Percentiles rank a stretch among this genome's conserved stretches.
Evolutionary conservation across 345 rosid species (phyloP).

Genomic region (Gossypium turneri): DNA sequence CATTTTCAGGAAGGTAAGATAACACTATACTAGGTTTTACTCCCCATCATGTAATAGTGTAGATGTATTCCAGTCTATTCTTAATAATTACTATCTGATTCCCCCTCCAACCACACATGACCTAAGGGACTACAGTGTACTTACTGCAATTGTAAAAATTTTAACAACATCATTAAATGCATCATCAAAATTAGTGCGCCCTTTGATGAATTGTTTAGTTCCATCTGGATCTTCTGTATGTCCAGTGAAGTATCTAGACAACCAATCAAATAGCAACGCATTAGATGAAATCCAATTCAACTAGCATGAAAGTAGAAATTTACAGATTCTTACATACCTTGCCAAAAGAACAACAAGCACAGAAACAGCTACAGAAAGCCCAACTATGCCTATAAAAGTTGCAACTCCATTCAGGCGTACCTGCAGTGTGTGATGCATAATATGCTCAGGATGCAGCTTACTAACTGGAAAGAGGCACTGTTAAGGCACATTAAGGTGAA

Average conservation of each 20-base stretch:
- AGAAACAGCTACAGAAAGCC: constrained; percentile 79
- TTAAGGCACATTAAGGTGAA: constrained; percentile 12
- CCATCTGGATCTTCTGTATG: constrained; percentile 53
- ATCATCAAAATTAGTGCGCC: constrained; percentile 51
- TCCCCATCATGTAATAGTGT: not conserved
- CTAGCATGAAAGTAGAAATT: constrained; percentile 11
- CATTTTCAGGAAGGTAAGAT: not conserved
- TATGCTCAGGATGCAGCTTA: constrained; percentile 10
- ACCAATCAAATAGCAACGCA: constrained; percentile 13
- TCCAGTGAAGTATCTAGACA: constrained; percentile 81
- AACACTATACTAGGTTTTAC: not conserved
- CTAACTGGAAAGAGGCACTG: not conserved
- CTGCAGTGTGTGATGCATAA: constrained; percentile 34
- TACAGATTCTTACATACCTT: constrained; percentile 44
- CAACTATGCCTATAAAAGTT: constrained; percentile 89
- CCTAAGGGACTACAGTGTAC: constrained; percentile 24
- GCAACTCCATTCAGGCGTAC: constrained; percentile 98
- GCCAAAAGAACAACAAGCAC: constrained; percentile 76
- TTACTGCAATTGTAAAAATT: constrained; percentile 88
- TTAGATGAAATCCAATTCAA: constrained; percentile 6
- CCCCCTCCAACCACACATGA: constrained; percentile 10
- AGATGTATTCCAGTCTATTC: not conserved
- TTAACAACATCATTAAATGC: constrained; percentile 67
- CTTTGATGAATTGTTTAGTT: constrained; percentile 53
- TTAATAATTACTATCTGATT: not conserved